Conservation (phyloP, 1,139 yeast species). For the Yamadazyma diddensiae region DNA sequence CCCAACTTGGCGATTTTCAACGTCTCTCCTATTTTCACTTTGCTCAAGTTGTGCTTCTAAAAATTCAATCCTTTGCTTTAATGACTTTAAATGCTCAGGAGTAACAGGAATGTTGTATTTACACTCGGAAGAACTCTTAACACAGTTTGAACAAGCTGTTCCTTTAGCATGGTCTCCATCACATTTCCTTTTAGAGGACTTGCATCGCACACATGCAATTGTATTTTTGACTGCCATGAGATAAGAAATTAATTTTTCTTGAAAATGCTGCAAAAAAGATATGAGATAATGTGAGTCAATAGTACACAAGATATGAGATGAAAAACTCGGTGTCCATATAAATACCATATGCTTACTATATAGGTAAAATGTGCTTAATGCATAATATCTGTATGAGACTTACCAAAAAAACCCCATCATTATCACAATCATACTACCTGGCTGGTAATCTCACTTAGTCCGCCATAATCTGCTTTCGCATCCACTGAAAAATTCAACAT, state of each 20-base stretch:
- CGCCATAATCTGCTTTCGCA: too few relatives aligned
- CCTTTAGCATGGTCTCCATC: constrained; percentile 7
- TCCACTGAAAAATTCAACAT: constrained; percentile 15
- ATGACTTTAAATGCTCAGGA: constrained; percentile 5
- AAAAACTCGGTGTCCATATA: too few relatives aligned
- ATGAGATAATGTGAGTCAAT: too few relatives aligned
- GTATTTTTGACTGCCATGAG: background rate
- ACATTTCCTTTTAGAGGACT: constrained; percentile 8
- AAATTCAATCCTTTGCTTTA: constrained; percentile 5
- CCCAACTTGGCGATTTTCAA: background rate
- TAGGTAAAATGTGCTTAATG: too few relatives aligned
- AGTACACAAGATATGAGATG: too few relatives aligned
- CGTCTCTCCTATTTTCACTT: background rate
- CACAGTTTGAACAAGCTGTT: constrained; percentile 6
- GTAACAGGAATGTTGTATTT: constrained; percentile 2
- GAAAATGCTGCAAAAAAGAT: too few relatives aligned
- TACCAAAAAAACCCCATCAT: too few relatives aligned
- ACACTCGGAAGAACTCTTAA: constrained; percentile 3
- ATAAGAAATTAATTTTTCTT: background rate
- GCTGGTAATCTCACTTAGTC: too few relatives aligned
- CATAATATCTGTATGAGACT: too few relatives aligned
- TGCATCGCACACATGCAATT: constrained; percentile 9
- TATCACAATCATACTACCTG: too few relatives aligned
- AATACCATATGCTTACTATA: too few relatives aligned
- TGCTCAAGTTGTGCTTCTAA: constrained; percentile 6